Evolutionary conservation across 495 filamentous ascomycete genomes (phyloP), one percentile per base, ranked within the genome.

Genomic region (Neurospora sp.): DNA sequence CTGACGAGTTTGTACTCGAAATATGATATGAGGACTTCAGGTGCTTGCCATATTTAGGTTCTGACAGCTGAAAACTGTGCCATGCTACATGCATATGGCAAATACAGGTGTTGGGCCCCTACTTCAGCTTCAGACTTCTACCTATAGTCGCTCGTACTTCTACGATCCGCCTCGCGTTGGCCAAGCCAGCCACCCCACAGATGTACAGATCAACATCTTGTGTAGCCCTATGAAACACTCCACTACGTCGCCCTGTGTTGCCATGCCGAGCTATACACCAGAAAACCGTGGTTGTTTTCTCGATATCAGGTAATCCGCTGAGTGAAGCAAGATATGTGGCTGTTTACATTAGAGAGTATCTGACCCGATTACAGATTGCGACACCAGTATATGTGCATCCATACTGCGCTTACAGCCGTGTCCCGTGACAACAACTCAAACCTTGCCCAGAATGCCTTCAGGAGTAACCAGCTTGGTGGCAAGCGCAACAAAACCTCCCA

Each of bases 401-500:
- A 20, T 46, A 46, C 44, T 46, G 44, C 44, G 7, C 44, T 20
- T 18, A 10, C 44, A 46, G 44, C 44, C n/a, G n/a, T 5, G 10
- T 27, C 46, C 46, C 20, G 10, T 20, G 4, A 54, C 46, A 27
- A 54, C 46, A 46, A 46, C 11, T 54, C 46, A 54, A 10, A 54
- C 20, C 20, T 54, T 80, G 11, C 81, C 78, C 41, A 80, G 73
- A 18, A 84, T 9, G 0, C 82, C 83, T 69, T 82, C 72, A 27
- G 71, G 71, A 1, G 79, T 80, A 2, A 69, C 74, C 3, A 70
- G 1, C 75, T 86, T 86, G 20, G 76, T 76, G 3, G 76, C 39
- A 5, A 82, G 18, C 3, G 72, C 77, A 16, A 82, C 5, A 3
- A 79, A 27, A 2, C 75, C 78, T 0, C 82, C 83, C 10, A 76